These are phyloP conservation scores for Mallotus nudiflorus DNA, from an alignment of 345 rosid genomes.

Conservation along the genomic window DNA sequence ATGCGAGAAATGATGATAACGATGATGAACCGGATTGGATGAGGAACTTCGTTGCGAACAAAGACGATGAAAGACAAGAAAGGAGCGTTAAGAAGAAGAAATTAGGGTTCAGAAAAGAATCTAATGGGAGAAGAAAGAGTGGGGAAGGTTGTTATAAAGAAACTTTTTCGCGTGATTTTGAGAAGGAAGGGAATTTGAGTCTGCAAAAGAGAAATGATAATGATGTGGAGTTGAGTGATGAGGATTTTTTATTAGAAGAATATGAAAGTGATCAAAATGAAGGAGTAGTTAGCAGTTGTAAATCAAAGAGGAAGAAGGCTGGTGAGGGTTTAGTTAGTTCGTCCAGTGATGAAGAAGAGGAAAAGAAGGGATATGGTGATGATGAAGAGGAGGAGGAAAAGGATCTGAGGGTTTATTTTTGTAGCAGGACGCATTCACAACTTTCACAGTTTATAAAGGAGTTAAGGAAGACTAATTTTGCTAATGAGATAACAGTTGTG, in stretches of 20 bases:
- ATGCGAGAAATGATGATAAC: conserved; percentile 18
- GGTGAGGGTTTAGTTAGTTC: conserved; percentile 39
- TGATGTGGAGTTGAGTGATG: conserved; percentile 44
- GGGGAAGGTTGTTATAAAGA: conserved; percentile 22
- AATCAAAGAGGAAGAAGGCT: conserved; percentile 62
- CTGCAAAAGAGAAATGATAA: conserved; percentile 26
- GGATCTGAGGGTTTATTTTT: conserved; percentile 63
- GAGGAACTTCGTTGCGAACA: conserved; percentile 48
- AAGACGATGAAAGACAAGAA: conserved; percentile 26
- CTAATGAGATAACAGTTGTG: conserved; percentile 50
- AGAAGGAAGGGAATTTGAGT: conserved; percentile 24
- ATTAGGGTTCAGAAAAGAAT: conserved; percentile 4
- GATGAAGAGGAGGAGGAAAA: conserved; percentile 39
- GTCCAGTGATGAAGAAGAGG: conserved; percentile 70
- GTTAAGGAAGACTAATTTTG: conserved; percentile 70
- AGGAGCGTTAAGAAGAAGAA: conserved; percentile 27
- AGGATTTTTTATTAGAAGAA: conserved; percentile 76
- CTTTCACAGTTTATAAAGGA: conserved; percentile 86
- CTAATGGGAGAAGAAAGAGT: conserved; percentile 9
- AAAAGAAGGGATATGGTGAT: conserved; percentile 31
- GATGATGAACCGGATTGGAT: conserved; percentile 92
- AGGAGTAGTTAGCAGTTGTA: conserved; percentile 30
- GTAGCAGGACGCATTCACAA: conserved; percentile 95
- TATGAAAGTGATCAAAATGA: conserved; percentile 76
- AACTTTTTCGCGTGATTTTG: conserved; percentile 14